A percentile compares a stretch with the other conserved stretches of the same genome.
These are phyloP conservation scores for Fusarium keratoplasticum DNA, from an alignment of 2,329 filamentous ascomycete genomes.

Conservation along the genomic window DNA sequence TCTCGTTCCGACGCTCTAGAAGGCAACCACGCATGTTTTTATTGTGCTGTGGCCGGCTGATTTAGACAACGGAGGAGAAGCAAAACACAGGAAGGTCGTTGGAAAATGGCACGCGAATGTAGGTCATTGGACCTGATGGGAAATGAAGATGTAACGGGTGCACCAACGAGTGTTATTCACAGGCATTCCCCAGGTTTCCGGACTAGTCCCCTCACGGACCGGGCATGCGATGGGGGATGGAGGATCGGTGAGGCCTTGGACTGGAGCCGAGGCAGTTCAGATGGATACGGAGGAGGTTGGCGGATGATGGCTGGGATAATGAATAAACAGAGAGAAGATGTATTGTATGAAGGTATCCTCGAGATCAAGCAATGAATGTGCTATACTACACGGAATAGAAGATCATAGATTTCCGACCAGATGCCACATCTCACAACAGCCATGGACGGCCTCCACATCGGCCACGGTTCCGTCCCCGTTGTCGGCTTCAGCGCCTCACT, in stretches of 20 bases:
- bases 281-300: not conserved
- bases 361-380: not conserved
- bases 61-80: constrained; percentile 9
- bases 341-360: not conserved
- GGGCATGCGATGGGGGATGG: not conserved
- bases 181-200: constrained; percentile 9
- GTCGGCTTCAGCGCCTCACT: constrained; percentile 25
- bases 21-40: not conserved
- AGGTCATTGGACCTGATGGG: constrained; percentile 36
- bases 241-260: not conserved
- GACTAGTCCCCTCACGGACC: not conserved
- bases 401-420: not conserved
- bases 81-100: constrained; percentile 18
- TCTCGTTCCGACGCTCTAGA: not conserved
- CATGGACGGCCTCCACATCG: constrained; percentile 23
- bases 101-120: constrained; percentile 16
- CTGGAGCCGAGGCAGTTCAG: not conserved
- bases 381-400: not conserved
- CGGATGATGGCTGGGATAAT: not conserved
- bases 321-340: not conserved
- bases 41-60: not conserved
- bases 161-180: constrained; percentile 1
- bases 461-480: constrained; percentile 28
- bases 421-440: not conserved
- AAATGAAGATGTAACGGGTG: constrained; percentile 31